Conservation (phyloP, 192 early-diverging fungal species). For the Kappamyces sp. region DNA sequence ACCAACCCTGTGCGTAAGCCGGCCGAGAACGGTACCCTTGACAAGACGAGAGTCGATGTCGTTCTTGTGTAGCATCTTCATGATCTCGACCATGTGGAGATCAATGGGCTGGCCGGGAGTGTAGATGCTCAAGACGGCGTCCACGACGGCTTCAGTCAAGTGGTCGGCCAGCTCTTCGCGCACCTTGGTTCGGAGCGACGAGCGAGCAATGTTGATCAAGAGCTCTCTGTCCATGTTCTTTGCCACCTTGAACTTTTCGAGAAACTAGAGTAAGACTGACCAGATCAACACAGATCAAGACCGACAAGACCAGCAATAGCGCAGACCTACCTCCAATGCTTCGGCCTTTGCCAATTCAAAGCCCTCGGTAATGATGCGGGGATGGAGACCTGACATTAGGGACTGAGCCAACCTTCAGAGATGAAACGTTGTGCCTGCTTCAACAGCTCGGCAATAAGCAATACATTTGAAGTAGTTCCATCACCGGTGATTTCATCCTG, state of each 20-base stretch:
- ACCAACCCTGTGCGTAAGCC: conserved; percentile 49
- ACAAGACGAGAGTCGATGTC: conserved; percentile 95
- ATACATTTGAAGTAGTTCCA: conserved; percentile 94
- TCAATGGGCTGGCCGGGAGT: conserved; percentile 83
- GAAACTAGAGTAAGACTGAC: conserved; percentile 56
- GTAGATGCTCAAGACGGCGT: conserved; percentile 85
- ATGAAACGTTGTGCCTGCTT: conserved; percentile 92
- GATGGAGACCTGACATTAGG: conserved; percentile 56
- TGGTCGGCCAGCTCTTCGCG: conserved; percentile 81
- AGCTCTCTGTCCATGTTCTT: conserved; percentile 82
- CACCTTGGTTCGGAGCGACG: conserved; percentile 93
- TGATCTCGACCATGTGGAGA: conserved; percentile 99
- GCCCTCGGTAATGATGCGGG: conserved; percentile 90
- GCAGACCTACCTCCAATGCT: conserved; percentile 61
- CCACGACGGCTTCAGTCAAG: conserved; percentile 93
- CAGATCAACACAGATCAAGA: not conserved
- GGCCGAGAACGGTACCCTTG: conserved; percentile 47
- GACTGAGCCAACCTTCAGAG: conserved; percentile 62
- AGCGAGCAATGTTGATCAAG: conserved; percentile 85
- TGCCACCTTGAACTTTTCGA: conserved; percentile 78
- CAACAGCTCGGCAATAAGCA: conserved; percentile 94
- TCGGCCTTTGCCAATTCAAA: conserved; percentile 97
- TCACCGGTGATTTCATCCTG: conserved; percentile 99
- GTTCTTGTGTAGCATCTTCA: conserved; percentile 99
- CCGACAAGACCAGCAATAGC: not conserved